Conservation (phyloP, 257 asterid genomes). For the Henckelia pumila region DNA sequence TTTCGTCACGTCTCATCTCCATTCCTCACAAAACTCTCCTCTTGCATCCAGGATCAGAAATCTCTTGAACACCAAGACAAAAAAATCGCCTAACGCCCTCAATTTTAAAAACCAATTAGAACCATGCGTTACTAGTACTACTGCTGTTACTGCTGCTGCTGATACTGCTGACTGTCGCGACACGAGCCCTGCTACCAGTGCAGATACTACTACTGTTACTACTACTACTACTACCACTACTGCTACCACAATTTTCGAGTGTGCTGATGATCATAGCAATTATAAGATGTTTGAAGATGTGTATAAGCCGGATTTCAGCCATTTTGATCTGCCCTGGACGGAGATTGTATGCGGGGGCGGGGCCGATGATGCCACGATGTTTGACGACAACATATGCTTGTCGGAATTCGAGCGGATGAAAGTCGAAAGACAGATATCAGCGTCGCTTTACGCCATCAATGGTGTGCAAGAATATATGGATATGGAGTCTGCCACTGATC, state of each 20-base stretch:
- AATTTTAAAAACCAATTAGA: conserved; percentile 23
- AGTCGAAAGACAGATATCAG: conserved; percentile 76
- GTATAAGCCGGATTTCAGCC: conserved; percentile 60
- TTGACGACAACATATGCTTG: conserved; percentile 26
- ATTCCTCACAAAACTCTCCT: conserved; percentile 48
- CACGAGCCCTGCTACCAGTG: conserved; percentile 13
- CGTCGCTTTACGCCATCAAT: conserved; percentile 69
- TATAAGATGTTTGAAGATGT: conserved; percentile 33
- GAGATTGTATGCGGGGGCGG: background rate
- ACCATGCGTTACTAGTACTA: conserved; percentile 10
- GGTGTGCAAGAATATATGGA: conserved; percentile 78
- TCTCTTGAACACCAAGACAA: conserved; percentile 46
- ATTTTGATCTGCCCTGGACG: conserved; percentile 11
- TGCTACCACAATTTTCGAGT: background rate
- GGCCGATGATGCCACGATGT: background rate
- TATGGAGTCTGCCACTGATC: conserved; percentile 38
- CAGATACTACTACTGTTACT: background rate
- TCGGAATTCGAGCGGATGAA: conserved; percentile 54
- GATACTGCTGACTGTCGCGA: background rate
- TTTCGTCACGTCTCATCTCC: conserved; percentile 29
- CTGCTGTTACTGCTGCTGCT: background rate
- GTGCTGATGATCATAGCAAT: background rate
- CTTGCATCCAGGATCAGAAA: conserved; percentile 54
- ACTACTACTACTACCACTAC: background rate
- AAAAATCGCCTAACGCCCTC: conserved; percentile 9